These are phyloP conservation scores for Lolium perenne DNA, from an alignment of 176 grass and related monocot species.

Conservation along the genomic window DNA sequence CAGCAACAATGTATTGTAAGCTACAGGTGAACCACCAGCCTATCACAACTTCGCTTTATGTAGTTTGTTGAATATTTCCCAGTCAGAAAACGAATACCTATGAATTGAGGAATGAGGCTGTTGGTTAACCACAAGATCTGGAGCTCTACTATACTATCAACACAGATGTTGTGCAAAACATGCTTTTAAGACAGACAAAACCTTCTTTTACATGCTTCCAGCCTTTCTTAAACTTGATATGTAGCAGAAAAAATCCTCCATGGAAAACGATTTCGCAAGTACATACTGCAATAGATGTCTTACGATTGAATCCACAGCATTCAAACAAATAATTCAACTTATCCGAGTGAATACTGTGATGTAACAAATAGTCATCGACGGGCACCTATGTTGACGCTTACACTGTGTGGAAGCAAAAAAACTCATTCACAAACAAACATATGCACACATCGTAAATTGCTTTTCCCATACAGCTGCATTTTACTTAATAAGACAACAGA, in stretches of 20 bases:
- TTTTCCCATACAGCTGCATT: neutral
- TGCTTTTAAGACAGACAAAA: neutral
- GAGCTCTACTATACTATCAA: constrained; percentile 17
- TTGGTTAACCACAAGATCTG: neutral
- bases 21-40: neutral
- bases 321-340: neutral
- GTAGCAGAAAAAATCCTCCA: neutral
- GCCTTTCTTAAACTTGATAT: neutral
- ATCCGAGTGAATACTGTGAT: neutral
- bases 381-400: neutral
- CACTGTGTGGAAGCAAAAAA: neutral
- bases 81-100: neutral
- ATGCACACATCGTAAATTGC: neutral
- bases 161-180: neutral
- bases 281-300: neutral
- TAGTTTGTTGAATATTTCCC: constrained; percentile 10
- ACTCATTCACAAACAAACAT: constrained; percentile 8
- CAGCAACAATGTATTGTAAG: neutral
- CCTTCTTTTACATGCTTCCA: neutral
- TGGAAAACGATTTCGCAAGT: neutral
- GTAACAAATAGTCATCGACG: neutral
- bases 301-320: neutral
- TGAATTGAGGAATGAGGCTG: neutral
- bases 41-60: constrained; percentile 17
- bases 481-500: neutral